Conservation (phyloP, 1,284 basidiomycete species). For the Ceratobasidium sp. region DNA sequence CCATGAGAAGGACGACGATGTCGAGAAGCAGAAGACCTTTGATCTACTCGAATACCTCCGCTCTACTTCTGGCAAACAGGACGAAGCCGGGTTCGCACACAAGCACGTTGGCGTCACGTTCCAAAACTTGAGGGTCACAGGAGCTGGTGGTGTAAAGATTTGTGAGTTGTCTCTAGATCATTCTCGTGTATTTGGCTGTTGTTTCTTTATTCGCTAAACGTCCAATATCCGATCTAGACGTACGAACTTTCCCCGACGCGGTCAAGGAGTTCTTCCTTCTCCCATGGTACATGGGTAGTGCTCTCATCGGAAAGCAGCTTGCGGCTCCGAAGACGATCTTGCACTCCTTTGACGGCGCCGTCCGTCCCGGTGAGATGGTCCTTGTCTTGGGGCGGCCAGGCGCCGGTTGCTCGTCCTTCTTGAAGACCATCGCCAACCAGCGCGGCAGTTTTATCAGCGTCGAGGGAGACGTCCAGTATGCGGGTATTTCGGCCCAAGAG, state of each 20-base stretch:
- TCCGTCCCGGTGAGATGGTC: slow-evolving; percentile 67
- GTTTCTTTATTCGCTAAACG: slow-evolving; percentile 51
- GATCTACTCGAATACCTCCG: slow-evolving; percentile 42
- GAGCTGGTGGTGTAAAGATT: slow-evolving; percentile 61
- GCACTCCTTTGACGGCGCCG: slow-evolving; percentile 54
- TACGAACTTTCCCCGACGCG: slow-evolving; percentile 70
- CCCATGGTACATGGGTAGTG: slow-evolving; percentile 60
- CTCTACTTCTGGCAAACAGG: slow-evolving; percentile 52
- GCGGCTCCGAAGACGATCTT: slow-evolving; percentile 51
- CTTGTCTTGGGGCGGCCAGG: slow-evolving; percentile 69
- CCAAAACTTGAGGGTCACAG: slow-evolving; percentile 74
- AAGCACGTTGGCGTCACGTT: slow-evolving; percentile 88
- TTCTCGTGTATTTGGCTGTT: too few relatives aligned
- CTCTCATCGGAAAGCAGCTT: slow-evolving; percentile 23
- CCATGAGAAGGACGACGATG: not conserved
- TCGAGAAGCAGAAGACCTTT: slow-evolving; percentile 43
- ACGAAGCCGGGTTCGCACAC: slow-evolving; percentile 80
- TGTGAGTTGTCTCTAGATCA: slow-evolving; percentile 60
- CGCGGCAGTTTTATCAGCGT: slow-evolving; percentile 63
- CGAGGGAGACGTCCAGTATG: slow-evolving; percentile 67
- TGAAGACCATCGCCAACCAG: slow-evolving; percentile 69
- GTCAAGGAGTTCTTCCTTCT: slow-evolving; percentile 69
- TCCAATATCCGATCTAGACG: slow-evolving; percentile 51
- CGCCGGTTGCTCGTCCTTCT: slow-evolving; percentile 67
- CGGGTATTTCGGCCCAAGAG: slow-evolving; percentile 64